Percentiles rank a stretch among this genome's conserved stretches.
Evolutionary conservation across 495 filamentous ascomycete genomes (phyloP).

Genomic region (Penicillium coffeae): DNA sequence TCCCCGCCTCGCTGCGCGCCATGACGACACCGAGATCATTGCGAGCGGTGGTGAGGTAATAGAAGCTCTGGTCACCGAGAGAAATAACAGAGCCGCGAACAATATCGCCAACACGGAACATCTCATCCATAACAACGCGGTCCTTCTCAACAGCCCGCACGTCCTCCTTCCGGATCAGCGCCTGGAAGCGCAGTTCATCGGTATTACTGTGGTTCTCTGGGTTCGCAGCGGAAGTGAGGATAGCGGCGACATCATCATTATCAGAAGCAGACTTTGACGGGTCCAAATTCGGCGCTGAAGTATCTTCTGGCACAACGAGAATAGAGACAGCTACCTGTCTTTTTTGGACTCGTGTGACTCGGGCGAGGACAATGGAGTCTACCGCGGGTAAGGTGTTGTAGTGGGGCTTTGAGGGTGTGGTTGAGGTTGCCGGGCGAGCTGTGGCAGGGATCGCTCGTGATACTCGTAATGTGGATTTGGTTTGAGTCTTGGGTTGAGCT

Average conservation of each 20-base stretch:
- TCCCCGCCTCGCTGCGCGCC: constrained; percentile 84
- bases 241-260: constrained; percentile 50
- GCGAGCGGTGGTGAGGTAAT: constrained; percentile 82
- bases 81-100: constrained; percentile 87
- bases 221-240: constrained; percentile 40
- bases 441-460: constrained; percentile 33
- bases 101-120: constrained; percentile 90
- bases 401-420: constrained; percentile 25
- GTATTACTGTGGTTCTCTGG: constrained; percentile 44
- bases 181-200: constrained; percentile 49
- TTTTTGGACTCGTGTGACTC: constrained; percentile 77
- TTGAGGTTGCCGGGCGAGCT: constrained; percentile 1
- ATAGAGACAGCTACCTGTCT: constrained; percentile 81
- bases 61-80: constrained; percentile 87
- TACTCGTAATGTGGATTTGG: constrained; percentile 52
- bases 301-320: constrained; percentile 63
- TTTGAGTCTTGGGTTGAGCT: constrained; percentile 44
- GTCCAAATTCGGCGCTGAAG: constrained; percentile 33
- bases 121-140: constrained; percentile 81
- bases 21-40: constrained; percentile 94
- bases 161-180: constrained; percentile 71
- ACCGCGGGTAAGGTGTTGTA: constrained; percentile 77
- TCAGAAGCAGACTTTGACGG: constrained; percentile 35
- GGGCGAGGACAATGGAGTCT: constrained; percentile 72
- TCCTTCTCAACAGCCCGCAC: constrained; percentile 95